Evolutionary conservation across 257 asterid species (phyloP).

Genomic region (Agastache rugosa): DNA sequence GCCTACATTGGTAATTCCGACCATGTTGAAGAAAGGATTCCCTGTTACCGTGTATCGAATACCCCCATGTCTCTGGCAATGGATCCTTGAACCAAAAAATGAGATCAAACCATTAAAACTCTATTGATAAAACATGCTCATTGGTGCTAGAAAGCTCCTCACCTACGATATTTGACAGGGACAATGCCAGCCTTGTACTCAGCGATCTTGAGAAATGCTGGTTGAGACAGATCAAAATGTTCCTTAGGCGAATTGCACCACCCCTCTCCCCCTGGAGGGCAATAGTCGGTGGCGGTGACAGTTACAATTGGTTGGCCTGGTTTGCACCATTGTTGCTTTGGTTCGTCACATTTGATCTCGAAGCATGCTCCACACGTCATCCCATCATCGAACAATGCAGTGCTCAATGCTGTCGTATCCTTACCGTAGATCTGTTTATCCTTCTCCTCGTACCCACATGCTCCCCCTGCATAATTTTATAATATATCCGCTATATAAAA

Average conservation of each 20-base stretch:
- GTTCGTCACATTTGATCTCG: slow-evolving; percentile 50
- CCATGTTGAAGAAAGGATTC: slow-evolving; percentile 49
- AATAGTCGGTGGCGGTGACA: slow-evolving; percentile 52
- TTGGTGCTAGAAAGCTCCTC: slow-evolving; percentile 24
- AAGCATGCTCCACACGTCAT: slow-evolving; percentile 50
- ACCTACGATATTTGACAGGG: slow-evolving; percentile 52
- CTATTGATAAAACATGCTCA: too few relatives aligned
- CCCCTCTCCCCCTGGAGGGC: slow-evolving; percentile 44
- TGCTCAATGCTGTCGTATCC: slow-evolving; percentile 50
- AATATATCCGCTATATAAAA: too few relatives aligned
- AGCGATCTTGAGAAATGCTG: slow-evolving; percentile 49
- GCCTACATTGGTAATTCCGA: slow-evolving; percentile 49
- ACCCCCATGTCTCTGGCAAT: slow-evolving; percentile 62
- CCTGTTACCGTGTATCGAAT: slow-evolving; percentile 49
- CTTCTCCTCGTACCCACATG: slow-evolving; percentile 51
- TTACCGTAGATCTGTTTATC: slow-evolving; percentile 38
- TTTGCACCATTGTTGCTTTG: slow-evolving; percentile 41
- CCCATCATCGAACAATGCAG: slow-evolving; percentile 45
- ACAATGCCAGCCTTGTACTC: slow-evolving; percentile 48
- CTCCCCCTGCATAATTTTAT: slow-evolving; percentile 42
- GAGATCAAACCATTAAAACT: neutral
- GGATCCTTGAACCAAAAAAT: slow-evolving; percentile 38
- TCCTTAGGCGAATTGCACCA: slow-evolving; percentile 50
- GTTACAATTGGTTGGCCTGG: slow-evolving; percentile 27
- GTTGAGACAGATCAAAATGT: slow-evolving; percentile 57